Evolutionary conservation across 331 rosid genomes (phyloP), one percentile per base, ranked within the genome.

Genomic region (Pyracantha coccinea): DNA sequence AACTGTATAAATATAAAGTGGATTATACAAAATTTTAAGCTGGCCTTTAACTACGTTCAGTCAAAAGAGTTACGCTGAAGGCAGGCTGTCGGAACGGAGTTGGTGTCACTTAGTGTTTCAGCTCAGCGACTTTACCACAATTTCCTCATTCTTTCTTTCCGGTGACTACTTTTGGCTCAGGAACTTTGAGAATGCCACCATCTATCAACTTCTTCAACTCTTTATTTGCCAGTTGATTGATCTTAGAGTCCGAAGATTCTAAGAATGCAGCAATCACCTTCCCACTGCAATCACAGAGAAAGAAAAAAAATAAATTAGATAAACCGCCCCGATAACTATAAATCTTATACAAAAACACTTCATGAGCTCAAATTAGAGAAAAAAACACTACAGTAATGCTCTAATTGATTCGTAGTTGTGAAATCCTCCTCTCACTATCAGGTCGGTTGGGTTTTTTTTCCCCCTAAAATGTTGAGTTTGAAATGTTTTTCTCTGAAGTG

Each of bases 251-350:
- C 19, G 92, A 74, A 29, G 97, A 94, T 78, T 87, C 97, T 83
- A 86, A 64, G 81, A 82, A 94, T 35, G 97, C 99, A 64, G 87
- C 82, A 73, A 94, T 75, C 73, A 92, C 89, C 91, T 90, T 94
- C 57, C 85, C 81, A 74, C 99, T 94, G 89, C 89, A 84, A 81
- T 77, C 73, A 78, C 73, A 72, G 33, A 58, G 16, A 58, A 77
- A 62, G 25, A 53, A 59, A 50, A 44, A 45, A 25, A 75, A 66
- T 47, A 47, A 47, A 45, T 45, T 45, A 45, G 53, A 45, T 4
- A 5, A 45, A 47, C 16, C 3, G 2, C 55, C 55, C 55, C 21
- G 20, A 50, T 8, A 50, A 50, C 55, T 17, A 17, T 17, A 50
- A 17, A 8, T 50, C 2, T 6, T 0, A 3, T 17, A 50, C 55